Conservation (phyloP, 1,284 basidiomycete genomes). For the Microbotryum scabiosae region DNA sequence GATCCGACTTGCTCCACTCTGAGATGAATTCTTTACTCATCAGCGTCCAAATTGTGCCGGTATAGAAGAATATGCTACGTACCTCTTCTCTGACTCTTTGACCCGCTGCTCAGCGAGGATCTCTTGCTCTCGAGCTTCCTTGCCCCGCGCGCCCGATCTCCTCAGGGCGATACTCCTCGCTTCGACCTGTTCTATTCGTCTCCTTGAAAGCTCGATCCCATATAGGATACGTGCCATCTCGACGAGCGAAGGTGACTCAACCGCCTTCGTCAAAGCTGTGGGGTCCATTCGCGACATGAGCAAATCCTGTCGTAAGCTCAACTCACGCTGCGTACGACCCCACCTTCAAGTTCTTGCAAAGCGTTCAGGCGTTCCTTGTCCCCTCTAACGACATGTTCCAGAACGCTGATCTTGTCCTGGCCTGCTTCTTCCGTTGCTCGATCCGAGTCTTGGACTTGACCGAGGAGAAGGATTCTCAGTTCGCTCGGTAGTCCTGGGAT, state of each 20-base stretch:
- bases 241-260: conserved; percentile 35
- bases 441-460: conserved; percentile 46
- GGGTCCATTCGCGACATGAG: neutral
- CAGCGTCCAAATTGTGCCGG: too few relatives aligned
- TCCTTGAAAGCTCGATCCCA: conserved; percentile 34
- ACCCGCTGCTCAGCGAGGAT: conserved; percentile 49
- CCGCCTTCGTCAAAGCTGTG: conserved; percentile 34
- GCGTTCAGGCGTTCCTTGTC: conserved; percentile 37
- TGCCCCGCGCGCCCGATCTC: conserved; percentile 54
- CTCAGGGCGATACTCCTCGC: conserved; percentile 51
- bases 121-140: conserved; percentile 52
- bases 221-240: conserved; percentile 34
- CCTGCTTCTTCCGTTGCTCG: conserved; percentile 21
- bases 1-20: conserved; percentile 6
- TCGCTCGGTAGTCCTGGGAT: conserved; percentile 50
- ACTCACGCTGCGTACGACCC: conserved; percentile 7
- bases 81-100: conserved; percentile 35
- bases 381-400: conserved; percentile 41
- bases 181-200: conserved; percentile 44
- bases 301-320: neutral
- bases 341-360: conserved; percentile 36
- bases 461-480: conserved; percentile 50
- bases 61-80: conserved; percentile 4
- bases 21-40: too few relatives aligned
- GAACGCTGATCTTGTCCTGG: conserved; percentile 27